Percentiles rank a stretch among this genome's conserved stretches.
phyloP scores from a whole-genome alignment of 768 basidiomycete genomes.

The Tylopilus sp. region DNA sequence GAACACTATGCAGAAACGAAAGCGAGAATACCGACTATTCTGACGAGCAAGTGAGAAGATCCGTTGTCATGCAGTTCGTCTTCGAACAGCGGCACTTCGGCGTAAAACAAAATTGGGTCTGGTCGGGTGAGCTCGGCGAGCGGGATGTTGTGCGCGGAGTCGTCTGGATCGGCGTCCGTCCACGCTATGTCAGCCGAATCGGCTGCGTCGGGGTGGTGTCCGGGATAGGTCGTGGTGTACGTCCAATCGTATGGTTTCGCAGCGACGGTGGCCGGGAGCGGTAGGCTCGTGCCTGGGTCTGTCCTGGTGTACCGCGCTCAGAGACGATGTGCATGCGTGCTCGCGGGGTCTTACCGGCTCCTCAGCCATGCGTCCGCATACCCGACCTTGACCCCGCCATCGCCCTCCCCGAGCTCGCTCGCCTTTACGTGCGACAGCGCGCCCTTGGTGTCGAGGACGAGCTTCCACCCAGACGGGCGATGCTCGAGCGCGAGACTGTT shows the following conservation, averaged over 20 bases:
- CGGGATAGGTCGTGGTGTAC: conserved; percentile 86
- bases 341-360: conserved; percentile 55
- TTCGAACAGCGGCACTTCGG: conserved; percentile 91
- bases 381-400: conserved; percentile 91
- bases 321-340: conserved; percentile 9
- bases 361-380: conserved; percentile 94
- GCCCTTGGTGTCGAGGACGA: conserved; percentile 61
- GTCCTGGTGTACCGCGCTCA: conserved; percentile 47
- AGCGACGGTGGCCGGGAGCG: conserved; percentile 65
- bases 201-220: conserved; percentile 37
- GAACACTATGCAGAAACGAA: not conserved
- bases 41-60: conserved; percentile 74
- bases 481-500: conserved; percentile 74
- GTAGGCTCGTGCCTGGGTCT: conserved; percentile 56
- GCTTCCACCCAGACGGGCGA: conserved; percentile 55
- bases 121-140: conserved; percentile 80
- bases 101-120: conserved; percentile 98
- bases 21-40: conserved; percentile 63
- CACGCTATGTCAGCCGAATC: conserved; percentile 35
- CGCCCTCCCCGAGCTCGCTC: conserved; percentile 72
- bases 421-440: conserved; percentile 73
- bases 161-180: conserved; percentile 53
- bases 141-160: conserved; percentile 68
- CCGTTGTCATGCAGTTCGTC: conserved; percentile 98
- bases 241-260: conserved; percentile 98